These are phyloP conservation scores for Plasmodium gonderi DNA, from an alignment of 169 alveolate species.

Conservation along the genomic window DNA sequence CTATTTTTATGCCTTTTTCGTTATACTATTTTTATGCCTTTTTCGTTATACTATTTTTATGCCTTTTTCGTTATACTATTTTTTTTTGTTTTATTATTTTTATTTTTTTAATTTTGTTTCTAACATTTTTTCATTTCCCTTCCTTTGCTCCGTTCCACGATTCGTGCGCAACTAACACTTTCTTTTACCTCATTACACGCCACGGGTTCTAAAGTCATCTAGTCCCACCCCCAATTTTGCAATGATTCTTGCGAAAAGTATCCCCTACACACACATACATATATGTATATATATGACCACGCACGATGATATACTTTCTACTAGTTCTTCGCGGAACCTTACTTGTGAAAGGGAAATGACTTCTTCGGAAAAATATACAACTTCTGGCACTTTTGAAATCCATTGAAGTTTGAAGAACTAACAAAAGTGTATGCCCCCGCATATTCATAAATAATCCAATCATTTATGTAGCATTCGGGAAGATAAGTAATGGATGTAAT, in stretches of 20 bases:
- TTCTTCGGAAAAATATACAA: slow-evolving; percentile 28
- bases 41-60: background rate
- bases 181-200: background rate
- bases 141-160: background rate
- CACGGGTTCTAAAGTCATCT: background rate
- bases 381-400: slow-evolving; percentile 35
- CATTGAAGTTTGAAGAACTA: slow-evolving; percentile 55
- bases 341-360: background rate
- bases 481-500: slow-evolving; percentile 47
- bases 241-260: background rate
- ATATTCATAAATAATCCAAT: slow-evolving; percentile 67
- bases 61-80: background rate
- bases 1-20: background rate
- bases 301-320: background rate
- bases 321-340: background rate
- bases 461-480: slow-evolving; percentile 65
- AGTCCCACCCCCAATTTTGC: background rate
- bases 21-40: background rate
- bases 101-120: too few relatives aligned
- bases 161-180: too few relatives aligned
- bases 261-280: too few relatives aligned
- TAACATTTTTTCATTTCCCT: background rate
- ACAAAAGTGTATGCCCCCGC: slow-evolving; percentile 71
- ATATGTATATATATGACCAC: too few relatives aligned
- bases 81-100: background rate